These are phyloP conservation scores for Boletellus emodensis DNA, from an alignment of 768 basidiomycete genomes.

Conservation along the genomic window DNA sequence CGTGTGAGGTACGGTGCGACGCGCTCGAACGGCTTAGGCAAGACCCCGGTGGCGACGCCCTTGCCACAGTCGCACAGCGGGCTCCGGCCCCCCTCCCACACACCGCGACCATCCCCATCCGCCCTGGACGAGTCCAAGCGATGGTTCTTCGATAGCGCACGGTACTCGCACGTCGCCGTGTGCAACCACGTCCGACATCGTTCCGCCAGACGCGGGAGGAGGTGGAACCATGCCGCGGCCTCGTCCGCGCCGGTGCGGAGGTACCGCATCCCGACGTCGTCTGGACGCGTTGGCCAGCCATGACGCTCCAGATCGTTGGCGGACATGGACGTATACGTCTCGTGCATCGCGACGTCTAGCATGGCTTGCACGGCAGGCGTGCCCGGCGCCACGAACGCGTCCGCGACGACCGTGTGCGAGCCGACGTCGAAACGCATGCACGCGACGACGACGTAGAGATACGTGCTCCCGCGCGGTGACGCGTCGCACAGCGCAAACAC, in stretches of 20 bases:
- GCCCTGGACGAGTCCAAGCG: background rate
- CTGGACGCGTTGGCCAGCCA: background rate
- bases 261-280: constrained; percentile 5
- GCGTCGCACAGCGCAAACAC: constrained; percentile 19
- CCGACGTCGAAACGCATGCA: constrained; percentile 42
- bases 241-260: constrained; percentile 15
- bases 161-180: constrained; percentile 34
- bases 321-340: background rate
- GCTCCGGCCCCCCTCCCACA: background rate
- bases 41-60: constrained; percentile 10
- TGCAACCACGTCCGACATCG: constrained; percentile 54
- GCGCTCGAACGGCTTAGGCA: constrained; percentile 33
- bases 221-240: constrained; percentile 42
- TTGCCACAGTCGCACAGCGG: constrained; percentile 14
- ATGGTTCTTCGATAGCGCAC: constrained; percentile 24
- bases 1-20: constrained; percentile 44
- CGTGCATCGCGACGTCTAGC: background rate
- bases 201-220: constrained; percentile 50
- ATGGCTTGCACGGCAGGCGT: constrained; percentile 3
- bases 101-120: constrained; percentile 24
- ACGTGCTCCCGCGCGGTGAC: background rate
- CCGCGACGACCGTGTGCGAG: constrained; percentile 42
- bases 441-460: constrained; percentile 46
- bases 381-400: constrained; percentile 43
- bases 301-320: too few relatives aligned